These are phyloP conservation scores for Geranium rotundifolium DNA, from an alignment of 345 rosid species.

Conservation along the genomic window DNA sequence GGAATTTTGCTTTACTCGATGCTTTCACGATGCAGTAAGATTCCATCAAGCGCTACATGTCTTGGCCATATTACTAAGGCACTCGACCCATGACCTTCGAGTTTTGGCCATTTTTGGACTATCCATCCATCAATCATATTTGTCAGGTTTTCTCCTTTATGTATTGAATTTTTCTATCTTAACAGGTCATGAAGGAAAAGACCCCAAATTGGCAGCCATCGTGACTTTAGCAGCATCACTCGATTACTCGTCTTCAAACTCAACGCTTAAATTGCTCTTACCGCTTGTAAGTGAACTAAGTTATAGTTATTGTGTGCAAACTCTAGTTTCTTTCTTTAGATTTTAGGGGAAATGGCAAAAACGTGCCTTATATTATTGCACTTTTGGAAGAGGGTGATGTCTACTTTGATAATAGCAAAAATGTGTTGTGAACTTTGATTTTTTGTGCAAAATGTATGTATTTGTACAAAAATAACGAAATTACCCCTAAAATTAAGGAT, in stretches of 20 bases:
- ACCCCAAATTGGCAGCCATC: slow-evolving; percentile 55
- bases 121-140: too few relatives aligned
- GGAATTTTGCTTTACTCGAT: slow-evolving; percentile 65
- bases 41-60: slow-evolving; percentile 3
- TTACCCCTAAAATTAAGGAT: too few relatives aligned
- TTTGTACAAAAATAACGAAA: too few relatives aligned
- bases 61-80: not conserved
- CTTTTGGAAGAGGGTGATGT: too few relatives aligned
- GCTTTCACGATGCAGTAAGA: slow-evolving; percentile 51
- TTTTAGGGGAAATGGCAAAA: too few relatives aligned
- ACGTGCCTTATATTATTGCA: too few relatives aligned
- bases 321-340: slow-evolving; percentile 7
- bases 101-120: not conserved
- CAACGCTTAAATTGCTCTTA: slow-evolving; percentile 69
- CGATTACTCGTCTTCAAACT: slow-evolving; percentile 78
- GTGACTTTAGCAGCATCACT: slow-evolving; percentile 86
- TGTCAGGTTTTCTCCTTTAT: too few relatives aligned
- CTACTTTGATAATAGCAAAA: too few relatives aligned
- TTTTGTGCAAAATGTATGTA: too few relatives aligned
- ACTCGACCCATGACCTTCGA: not conserved
- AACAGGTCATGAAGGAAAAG: slow-evolving; percentile 64
- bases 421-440: too few relatives aligned
- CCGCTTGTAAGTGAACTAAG: slow-evolving; percentile 61
- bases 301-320: slow-evolving; percentile 1
- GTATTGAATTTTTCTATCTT: slow-evolving; percentile 8